A percentile compares a stretch with the other conserved stretches of the same genome.
Evolutionary conservation across 345 rosid species (phyloP).

Genomic region (Jatropha curcas): DNA sequence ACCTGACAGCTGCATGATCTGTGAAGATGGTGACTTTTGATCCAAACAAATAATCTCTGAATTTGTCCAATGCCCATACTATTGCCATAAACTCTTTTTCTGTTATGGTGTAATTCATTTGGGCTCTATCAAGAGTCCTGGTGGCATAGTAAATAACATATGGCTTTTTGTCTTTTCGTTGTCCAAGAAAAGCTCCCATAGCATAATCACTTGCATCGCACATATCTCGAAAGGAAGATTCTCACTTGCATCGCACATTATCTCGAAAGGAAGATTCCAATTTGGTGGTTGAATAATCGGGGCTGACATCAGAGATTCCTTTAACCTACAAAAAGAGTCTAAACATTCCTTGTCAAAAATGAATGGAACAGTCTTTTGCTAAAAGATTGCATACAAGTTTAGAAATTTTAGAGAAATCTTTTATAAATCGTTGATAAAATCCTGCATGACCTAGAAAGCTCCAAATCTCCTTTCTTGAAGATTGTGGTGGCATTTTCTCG

Average conservation of each 20-base stretch:
- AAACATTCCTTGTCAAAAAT: not conserved
- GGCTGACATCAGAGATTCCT: no score
- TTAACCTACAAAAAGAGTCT: not conserved
- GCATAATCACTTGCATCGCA: not conserved
- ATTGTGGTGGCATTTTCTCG: not conserved
- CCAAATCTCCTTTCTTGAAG: not conserved
- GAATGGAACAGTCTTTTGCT: not conserved
- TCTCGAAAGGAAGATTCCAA: no score
- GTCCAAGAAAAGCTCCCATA: not conserved
- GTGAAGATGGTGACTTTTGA: no score
- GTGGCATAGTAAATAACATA: not conserved
- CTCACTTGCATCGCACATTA: not conserved
- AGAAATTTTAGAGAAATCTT: not conserved
- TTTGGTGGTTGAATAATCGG: no score
- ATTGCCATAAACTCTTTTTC: not conserved
- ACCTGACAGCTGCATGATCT: not conserved
- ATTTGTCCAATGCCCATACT: not conserved
- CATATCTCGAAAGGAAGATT: no score
- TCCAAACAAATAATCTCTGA: not conserved
- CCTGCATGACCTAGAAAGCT: not conserved
- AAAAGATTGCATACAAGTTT: not conserved
- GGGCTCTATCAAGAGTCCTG: not conserved
- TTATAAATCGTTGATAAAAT: not conserved
- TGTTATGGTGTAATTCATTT: not conserved
- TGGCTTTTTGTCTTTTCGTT: not conserved